Evolutionary conservation across 495 filamentous ascomycete genomes (phyloP).

Genomic region (Tuber melanosporum): DNA sequence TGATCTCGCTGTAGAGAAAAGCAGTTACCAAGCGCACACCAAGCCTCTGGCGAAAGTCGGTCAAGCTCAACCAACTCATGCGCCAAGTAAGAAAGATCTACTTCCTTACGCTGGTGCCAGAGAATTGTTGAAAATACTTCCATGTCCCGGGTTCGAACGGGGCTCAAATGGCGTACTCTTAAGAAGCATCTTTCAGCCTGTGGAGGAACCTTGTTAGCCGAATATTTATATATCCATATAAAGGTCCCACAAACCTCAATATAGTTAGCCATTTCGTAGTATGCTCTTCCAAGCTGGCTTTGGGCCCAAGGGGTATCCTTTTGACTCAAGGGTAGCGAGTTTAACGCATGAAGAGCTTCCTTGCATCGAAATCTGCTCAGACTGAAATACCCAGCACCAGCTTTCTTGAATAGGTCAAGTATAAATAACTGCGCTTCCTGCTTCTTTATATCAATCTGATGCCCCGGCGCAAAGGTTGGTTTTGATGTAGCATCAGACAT

Average conservation of each 20-base stretch:
- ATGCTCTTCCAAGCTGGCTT: conserved; percentile 76
- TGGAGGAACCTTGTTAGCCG: conserved; percentile 10
- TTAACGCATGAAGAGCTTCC: conserved; percentile 66
- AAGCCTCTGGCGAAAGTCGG: conserved; percentile 83
- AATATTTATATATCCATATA: conserved; percentile 5
- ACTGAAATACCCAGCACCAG: conserved; percentile 70
- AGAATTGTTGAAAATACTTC: conserved; percentile 96
- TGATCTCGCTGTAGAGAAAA: conserved; percentile 93
- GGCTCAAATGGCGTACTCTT: conserved; percentile 65
- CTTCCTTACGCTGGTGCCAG: conserved; percentile 89
- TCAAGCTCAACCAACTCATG: conserved; percentile 81
- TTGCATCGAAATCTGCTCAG: conserved; percentile 70
- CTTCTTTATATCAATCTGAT: conserved; percentile 48
- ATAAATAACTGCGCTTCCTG: conserved; percentile 71
- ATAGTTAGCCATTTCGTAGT: conserved; percentile 83
- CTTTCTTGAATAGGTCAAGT: conserved; percentile 71
- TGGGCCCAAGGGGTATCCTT: conserved; percentile 94
- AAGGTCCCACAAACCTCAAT: conserved; percentile 50
- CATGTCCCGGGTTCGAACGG: conserved; percentile 82
- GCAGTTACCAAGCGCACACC: conserved; percentile 91
- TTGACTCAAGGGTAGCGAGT: conserved; percentile 61
- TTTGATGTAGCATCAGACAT: conserved; percentile 43
- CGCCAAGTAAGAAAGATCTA: conserved; percentile 81
- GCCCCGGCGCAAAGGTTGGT: conserved; percentile 8
- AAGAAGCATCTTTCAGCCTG: conserved; percentile 70